A percentile compares a stretch with the other conserved stretches of the same genome.
Evolutionary conservation across 257 asterid genomes (phyloP).

Genomic region (Hygrophila difformis): DNA sequence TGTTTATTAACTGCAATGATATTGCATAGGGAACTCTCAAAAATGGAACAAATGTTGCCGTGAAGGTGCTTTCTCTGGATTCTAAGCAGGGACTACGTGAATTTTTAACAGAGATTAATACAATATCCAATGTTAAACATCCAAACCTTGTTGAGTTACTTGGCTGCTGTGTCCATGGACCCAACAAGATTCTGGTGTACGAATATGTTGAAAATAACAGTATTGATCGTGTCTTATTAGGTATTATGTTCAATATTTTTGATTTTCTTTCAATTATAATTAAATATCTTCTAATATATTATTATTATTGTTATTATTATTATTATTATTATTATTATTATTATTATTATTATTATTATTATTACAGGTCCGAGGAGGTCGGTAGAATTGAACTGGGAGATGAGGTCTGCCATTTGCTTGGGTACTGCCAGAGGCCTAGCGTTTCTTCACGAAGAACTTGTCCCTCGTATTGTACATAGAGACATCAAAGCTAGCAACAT

Average conservation of each 20-base stretch:
- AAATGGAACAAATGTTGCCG: constrained; percentile 41
- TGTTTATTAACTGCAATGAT: constrained; percentile 12
- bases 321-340: too few relatives aligned
- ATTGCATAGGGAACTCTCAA: constrained; percentile 44
- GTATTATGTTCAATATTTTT: too few relatives aligned
- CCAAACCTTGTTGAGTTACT: constrained; percentile 63
- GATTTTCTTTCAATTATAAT: too few relatives aligned
- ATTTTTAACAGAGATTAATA: constrained; percentile 55
- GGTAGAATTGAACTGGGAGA: constrained; percentile 41
- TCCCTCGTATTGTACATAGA: constrained; percentile 60
- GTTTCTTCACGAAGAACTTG: constrained; percentile 59
- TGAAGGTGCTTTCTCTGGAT: constrained; percentile 53
- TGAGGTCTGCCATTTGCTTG: constrained; percentile 54
- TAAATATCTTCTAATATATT: too few relatives aligned
- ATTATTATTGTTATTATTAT: too few relatives aligned
- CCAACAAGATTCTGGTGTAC: constrained; percentile 49
- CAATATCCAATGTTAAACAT: constrained; percentile 58
- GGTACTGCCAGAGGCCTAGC: constrained; percentile 57
- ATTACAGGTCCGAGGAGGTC: constrained; percentile 34
- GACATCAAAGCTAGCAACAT: constrained; percentile 74
- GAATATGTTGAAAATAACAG: constrained; percentile 57
- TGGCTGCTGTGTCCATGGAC: constrained; percentile 58
- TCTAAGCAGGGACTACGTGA: constrained; percentile 60
- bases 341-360: too few relatives aligned
- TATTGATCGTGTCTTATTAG: constrained; percentile 50